Base-by-base conservation (phyloP, 495 filamentous ascomycete genomes). In the Talaromyces wortmannii region DNA sequence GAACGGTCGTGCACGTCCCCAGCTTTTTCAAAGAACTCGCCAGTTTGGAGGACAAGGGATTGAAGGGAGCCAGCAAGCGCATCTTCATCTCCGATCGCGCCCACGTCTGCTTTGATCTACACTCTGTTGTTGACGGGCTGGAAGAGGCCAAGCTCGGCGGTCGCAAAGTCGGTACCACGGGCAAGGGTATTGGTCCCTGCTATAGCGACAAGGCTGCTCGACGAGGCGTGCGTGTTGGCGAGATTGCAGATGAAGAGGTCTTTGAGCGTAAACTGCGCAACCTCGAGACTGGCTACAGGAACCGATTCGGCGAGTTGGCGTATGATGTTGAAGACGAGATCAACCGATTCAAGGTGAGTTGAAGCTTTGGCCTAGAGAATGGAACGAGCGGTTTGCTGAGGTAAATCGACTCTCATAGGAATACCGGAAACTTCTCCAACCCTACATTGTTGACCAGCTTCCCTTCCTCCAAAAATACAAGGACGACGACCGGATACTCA, bases 311-410 rank as follows among this genome's bases (percentile, higher is more conserved):
- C 12, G 82, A 88, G 54, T 67, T 92, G 53, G 70, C 84, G 53
- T 96, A 96, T 61, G 83, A 89, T 62, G 81, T 87, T 32, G 91
- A 96, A 63, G 84, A 84, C 44, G 91, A 97, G 71, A 83, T 95
- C 70, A 73, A 65, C 12, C 77, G 79, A 43, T 87, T 85, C 76
- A 81, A 83, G 65, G 77, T 78, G 61, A 46, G 44, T 16, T 7
- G 17, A n/a, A 44, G 7, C 15, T 40, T 36, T n/a, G 23, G 23
- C 23, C 23, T 23, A 4, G 23, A 4, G 23, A 23, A 23, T 23
- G 23, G 23, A 23, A 23, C 23, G 23, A 23, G 4, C 23, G 23
- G 4, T 23, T 23, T 23, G 23, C 23, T 23, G 23, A 23, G 23
- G 4, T 23, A 4, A 23, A 23, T 23, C 23, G 23, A 23, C n/a